These are phyloP conservation scores for Myxozyma monticola DNA, from an alignment of 805 yeast genomes.

Conservation along the genomic window DNA sequence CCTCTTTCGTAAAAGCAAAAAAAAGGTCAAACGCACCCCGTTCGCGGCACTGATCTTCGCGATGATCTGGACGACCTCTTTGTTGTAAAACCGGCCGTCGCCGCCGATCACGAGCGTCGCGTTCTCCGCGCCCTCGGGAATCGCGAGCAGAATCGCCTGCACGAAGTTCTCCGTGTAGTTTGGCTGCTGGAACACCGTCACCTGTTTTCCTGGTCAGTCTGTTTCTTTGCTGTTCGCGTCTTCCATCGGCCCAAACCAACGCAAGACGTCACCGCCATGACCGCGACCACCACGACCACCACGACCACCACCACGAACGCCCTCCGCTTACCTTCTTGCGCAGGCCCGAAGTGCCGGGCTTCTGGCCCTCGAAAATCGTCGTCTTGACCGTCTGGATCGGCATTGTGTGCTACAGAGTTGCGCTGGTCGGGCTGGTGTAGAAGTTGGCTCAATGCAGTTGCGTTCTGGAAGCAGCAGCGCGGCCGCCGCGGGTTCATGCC, in stretches of 20 bases:
- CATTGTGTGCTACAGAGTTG: no score
- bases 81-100: constrained; percentile 92
- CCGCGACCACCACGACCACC: no score
- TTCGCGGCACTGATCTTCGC: constrained; percentile 86
- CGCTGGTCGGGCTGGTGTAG: no score
- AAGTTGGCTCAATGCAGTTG: no score
- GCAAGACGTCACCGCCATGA: no score
- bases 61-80: constrained; percentile 74
- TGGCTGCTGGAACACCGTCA: constrained; percentile 72
- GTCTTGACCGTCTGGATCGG: constrained; percentile 51
- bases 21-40: constrained; percentile 52
- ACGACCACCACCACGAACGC: background rate
- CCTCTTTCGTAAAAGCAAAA: background rate
- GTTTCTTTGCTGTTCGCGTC: background rate
- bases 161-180: constrained; percentile 92
- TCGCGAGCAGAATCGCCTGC: constrained; percentile 79
- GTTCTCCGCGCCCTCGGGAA: constrained; percentile 81
- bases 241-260: no score
- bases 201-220: constrained; percentile 38
- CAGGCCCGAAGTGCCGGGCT: constrained; percentile 97
- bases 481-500: no score
- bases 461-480: no score
- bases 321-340: constrained; percentile 61
- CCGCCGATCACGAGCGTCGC: constrained; percentile 91
- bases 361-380: constrained; percentile 81